These are phyloP conservation scores for Hymenoscyphus occultus DNA, from an alignment of 2,329 filamentous ascomycete species.

Conservation along the genomic window DNA sequence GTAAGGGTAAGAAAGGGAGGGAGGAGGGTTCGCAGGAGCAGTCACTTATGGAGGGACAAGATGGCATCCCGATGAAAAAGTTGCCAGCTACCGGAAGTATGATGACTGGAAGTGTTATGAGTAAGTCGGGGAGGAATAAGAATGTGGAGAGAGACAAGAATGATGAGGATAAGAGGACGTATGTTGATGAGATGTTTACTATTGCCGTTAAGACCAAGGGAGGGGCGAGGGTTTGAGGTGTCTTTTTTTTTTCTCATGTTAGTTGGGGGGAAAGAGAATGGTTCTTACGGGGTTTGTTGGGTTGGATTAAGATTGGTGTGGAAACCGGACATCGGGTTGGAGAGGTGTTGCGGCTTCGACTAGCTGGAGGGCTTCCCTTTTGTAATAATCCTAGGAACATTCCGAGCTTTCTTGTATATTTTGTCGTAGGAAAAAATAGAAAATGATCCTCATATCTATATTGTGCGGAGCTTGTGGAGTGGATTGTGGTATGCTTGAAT, in stretches of 20 bases:
- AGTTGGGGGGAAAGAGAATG: too few relatives aligned
- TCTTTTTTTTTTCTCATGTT: too few relatives aligned
- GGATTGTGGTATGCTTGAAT: too few relatives aligned
- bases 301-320: background rate
- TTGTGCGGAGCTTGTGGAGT: too few relatives aligned
- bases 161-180: conserved; percentile 11
- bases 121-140: background rate
- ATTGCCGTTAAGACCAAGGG: conserved; percentile 15
- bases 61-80: background rate
- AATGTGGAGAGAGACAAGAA: background rate
- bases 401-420: too few relatives aligned
- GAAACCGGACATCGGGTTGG: too few relatives aligned
- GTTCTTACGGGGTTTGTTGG: background rate
- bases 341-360: too few relatives aligned
- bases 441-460: too few relatives aligned
- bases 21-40: background rate
- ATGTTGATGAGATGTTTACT: conserved; percentile 16
- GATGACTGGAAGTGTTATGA: background rate
- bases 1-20: background rate
- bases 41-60: background rate
- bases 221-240: conserved; percentile 8
- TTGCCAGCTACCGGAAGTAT: background rate
- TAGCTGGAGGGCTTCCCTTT: too few relatives aligned
- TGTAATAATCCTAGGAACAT: too few relatives aligned
- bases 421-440: too few relatives aligned